Percentiles rank a stretch among this genome's conserved stretches.
phyloP scores from a whole-genome alignment of 169 alveolate genomes.

The Plasmodium vivax region DNA sequence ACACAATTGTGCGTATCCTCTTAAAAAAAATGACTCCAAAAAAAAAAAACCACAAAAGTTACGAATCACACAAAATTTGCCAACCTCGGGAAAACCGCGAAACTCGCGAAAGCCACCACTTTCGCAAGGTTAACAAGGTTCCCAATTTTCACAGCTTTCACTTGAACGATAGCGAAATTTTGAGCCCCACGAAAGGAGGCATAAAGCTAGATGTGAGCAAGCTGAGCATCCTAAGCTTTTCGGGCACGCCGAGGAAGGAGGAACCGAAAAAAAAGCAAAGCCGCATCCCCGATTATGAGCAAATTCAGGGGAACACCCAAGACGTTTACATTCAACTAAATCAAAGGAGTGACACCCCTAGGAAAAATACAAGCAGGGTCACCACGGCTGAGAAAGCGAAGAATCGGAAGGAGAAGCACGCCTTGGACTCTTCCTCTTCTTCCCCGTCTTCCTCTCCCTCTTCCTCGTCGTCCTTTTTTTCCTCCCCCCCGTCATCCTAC shows the following conservation, averaged over 20 bases:
- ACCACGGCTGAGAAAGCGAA: not conserved
- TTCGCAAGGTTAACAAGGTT: not conserved
- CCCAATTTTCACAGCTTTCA: conserved; percentile 14
- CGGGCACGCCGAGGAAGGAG: not conserved
- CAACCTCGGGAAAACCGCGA: not conserved
- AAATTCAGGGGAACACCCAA: conserved; percentile 4
- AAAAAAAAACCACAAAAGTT: not conserved
- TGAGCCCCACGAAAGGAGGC: conserved; percentile 68
- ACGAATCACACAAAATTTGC: not conserved
- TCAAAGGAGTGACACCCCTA: not conserved
- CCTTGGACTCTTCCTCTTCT: conserved; percentile 29
- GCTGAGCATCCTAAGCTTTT: conserved; percentile 32
- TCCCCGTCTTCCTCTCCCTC: not conserved
- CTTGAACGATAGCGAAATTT: conserved; percentile 30
- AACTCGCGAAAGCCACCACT: not conserved
- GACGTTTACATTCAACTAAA: conserved; percentile 17
- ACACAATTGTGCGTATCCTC: not conserved
- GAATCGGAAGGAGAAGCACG: conserved; percentile 14
- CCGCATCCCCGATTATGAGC: not conserved
- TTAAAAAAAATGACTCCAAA: not conserved
- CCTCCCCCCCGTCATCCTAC: not conserved
- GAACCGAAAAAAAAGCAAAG: not conserved
- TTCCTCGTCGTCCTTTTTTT: not conserved
- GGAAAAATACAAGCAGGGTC: not conserved
- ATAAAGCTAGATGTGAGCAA: conserved; percentile 63